These are phyloP conservation scores for Cercophora newfieldiana DNA, from an alignment of 495 filamentous ascomycete genomes.

Conservation along the genomic window DNA sequence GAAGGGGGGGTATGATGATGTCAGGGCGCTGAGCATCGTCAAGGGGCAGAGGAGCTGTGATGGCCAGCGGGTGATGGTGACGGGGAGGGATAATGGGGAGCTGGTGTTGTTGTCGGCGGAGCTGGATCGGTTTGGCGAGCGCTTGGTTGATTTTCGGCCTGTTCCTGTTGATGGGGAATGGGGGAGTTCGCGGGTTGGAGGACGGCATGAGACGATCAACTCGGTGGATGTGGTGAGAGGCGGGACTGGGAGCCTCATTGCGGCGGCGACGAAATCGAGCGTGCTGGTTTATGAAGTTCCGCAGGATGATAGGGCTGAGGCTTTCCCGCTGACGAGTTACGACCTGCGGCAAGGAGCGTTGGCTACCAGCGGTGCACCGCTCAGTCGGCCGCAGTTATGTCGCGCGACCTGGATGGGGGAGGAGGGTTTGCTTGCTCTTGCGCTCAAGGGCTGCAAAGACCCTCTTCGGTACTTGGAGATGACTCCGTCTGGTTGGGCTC, in stretches of 20 bases:
- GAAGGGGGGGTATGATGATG: conserved; percentile 40
- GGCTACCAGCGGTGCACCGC: not conserved
- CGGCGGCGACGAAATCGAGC: conserved; percentile 31
- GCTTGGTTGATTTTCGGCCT: conserved; percentile 31
- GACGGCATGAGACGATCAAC: conserved; percentile 33
- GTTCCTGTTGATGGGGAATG: not conserved
- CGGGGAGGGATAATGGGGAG: conserved; percentile 46
- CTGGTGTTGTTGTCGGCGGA: conserved; percentile 41
- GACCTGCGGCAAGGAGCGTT: conserved; percentile 18
- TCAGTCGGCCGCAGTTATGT: conserved; percentile 22
- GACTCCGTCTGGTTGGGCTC: conserved; percentile 40
- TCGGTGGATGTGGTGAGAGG: conserved; percentile 35
- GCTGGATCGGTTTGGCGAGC: conserved; percentile 34
- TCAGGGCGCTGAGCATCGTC: conserved; percentile 40
- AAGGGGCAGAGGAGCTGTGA: conserved; percentile 21
- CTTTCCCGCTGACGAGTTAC: conserved; percentile 20
- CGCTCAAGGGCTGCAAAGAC: conserved; percentile 34
- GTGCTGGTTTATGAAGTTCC: conserved; percentile 35
- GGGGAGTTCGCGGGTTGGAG: not conserved
- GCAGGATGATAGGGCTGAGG: conserved; percentile 13
- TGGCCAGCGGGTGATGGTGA: conserved; percentile 32
- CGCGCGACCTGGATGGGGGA: conserved; percentile 41
- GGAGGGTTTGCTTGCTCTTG: conserved; percentile 38
- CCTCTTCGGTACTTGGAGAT: conserved; percentile 42
- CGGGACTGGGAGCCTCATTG: conserved; percentile 16